phyloP scores from a whole-genome alignment of 768 basidiomycete genomes.

The Sporobolomyces pararoseus region DNA sequence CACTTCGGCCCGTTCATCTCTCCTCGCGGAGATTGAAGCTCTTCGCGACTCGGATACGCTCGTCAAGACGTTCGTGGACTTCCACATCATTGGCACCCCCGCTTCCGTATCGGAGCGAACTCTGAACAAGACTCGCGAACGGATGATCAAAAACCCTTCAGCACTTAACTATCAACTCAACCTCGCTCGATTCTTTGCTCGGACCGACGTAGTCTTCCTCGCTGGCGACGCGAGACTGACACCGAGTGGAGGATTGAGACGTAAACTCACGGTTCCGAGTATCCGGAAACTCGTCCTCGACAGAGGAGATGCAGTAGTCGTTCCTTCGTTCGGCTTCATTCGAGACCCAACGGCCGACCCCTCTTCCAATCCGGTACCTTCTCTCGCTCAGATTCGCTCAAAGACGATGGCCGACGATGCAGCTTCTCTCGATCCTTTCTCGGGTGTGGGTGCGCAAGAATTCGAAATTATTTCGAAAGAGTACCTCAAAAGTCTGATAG shows the following conservation, averaged over 20 bases:
- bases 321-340: constrained; percentile 44
- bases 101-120: constrained; percentile 19
- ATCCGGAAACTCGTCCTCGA: constrained; percentile 37
- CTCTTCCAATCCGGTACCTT: neutral
- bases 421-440: neutral
- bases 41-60: constrained; percentile 38
- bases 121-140: constrained; percentile 42
- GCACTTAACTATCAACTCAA: constrained; percentile 45
- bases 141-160: constrained; percentile 41
- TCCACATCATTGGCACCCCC: constrained; percentile 44
- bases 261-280: constrained; percentile 6
- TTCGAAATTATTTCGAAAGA: constrained; percentile 32
- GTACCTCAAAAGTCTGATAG: constrained; percentile 29
- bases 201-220: constrained; percentile 44
- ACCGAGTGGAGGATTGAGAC: constrained; percentile 34
- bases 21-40: constrained; percentile 30
- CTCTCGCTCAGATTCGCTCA: constrained; percentile 18
- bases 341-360: constrained; percentile 32
- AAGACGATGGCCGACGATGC: constrained; percentile 16
- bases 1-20: constrained; percentile 4
- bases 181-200: constrained; percentile 46
- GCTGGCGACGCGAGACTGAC: constrained; percentile 42
- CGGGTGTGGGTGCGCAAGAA: constrained; percentile 37
- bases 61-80: constrained; percentile 41
- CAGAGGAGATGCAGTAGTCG: constrained; percentile 44